These are phyloP conservation scores for Lasiodiplodia gonubiensis DNA, from an alignment of 2,329 filamentous ascomycete genomes.

Conservation along the genomic window DNA sequence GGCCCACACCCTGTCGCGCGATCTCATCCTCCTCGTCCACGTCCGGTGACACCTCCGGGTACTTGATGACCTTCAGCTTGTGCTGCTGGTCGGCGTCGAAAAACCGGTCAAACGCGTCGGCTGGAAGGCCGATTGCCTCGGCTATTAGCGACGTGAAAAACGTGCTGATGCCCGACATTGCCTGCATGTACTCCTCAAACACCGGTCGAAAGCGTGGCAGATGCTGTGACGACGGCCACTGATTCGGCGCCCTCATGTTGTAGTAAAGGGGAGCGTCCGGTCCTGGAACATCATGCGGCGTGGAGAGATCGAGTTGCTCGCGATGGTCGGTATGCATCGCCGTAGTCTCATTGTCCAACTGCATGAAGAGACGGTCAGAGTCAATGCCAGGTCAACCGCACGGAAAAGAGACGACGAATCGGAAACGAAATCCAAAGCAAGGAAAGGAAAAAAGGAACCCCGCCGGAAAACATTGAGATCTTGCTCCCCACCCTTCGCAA, in stretches of 20 bases:
- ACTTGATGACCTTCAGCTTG: slow-evolving; percentile 89
- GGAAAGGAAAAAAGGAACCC: slow-evolving; percentile 3
- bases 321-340: slow-evolving; percentile 77
- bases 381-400: background rate
- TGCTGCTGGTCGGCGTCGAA: slow-evolving; percentile 76
- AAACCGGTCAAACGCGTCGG: slow-evolving; percentile 75
- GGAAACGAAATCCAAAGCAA: background rate
- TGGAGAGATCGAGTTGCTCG: slow-evolving; percentile 87
- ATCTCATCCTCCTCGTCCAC: slow-evolving; percentile 57
- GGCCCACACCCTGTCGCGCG: slow-evolving; percentile 68
- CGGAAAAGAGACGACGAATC: background rate
- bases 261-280: slow-evolving; percentile 71
- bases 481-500: background rate
- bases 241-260: slow-evolving; percentile 76
- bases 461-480: background rate
- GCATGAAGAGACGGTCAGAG: slow-evolving; percentile 25
- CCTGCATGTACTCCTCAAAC: slow-evolving; percentile 76
- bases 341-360: slow-evolving; percentile 67
- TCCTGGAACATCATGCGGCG: slow-evolving; percentile 70
- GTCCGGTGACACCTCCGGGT: slow-evolving; percentile 66
- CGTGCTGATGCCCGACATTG: slow-evolving; percentile 75
- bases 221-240: slow-evolving; percentile 72
- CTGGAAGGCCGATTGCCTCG: slow-evolving; percentile 76
- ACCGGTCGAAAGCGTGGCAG: slow-evolving; percentile 71
- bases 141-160: slow-evolving; percentile 81